A percentile compares a stretch with the other conserved stretches of the same genome.
Conservation (phyloP, 2,329 filamentous ascomycete species). For the Trichoderma sp. region DNA sequence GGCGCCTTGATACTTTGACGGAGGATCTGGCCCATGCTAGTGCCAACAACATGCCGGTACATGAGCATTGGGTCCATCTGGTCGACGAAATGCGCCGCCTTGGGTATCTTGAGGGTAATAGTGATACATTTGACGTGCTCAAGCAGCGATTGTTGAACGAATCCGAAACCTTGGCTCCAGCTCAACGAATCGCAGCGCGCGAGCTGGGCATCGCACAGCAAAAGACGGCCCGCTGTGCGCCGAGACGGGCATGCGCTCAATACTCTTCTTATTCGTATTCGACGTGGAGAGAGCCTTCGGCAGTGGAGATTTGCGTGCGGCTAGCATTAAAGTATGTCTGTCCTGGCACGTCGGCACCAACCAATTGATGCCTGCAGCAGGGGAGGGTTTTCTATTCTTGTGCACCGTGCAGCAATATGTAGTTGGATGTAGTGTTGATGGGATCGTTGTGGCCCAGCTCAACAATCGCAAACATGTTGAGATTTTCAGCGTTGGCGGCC, state of each 20-base stretch:
- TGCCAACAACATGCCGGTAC: not conserved
- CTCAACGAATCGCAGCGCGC: not conserved
- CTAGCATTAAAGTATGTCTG: not conserved
- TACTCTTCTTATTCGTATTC: constrained; percentile 3
- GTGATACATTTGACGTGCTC: not conserved
- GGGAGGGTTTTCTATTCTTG: no score
- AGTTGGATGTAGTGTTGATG: not conserved
- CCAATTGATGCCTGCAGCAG: not conserved
- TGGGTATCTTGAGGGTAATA: not conserved
- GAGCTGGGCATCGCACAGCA: not conserved
- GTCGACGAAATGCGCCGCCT: not conserved
- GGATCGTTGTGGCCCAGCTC: not conserved
- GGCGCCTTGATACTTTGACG: no score
- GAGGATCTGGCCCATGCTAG: not conserved
- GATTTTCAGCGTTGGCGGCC: not conserved
- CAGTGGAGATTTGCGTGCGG: not conserved
- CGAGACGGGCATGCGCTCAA: not conserved
- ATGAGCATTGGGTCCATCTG: not conserved
- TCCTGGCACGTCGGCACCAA: not conserved
- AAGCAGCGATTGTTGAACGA: not conserved
- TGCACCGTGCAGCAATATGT: no score
- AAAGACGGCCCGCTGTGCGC: not conserved
- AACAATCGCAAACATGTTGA: constrained; percentile 19
- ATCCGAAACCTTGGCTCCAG: not conserved
- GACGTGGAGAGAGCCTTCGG: not conserved